Evolutionary conservation across 257 asterid species (phyloP), one percentile per base, ranked within the genome.

Genomic region (Lantana camara): DNA sequence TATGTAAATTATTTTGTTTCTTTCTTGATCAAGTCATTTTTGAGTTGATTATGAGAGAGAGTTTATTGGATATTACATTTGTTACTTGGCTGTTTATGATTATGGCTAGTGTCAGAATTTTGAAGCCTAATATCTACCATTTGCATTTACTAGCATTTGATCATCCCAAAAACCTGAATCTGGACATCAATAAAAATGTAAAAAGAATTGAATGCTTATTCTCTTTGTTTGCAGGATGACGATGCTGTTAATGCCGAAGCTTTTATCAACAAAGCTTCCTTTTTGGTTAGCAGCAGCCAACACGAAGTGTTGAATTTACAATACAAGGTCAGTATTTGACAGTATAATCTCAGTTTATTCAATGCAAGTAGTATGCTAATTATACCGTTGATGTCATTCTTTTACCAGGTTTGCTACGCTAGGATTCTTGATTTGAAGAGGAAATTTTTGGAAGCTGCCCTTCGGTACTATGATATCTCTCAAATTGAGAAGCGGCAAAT

Each of bases 231-330:
- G 65, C 77, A 94, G 99, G 99, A 94, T 78, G 99, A 94, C 66
- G 99, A 90, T 75, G 96, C 99, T 16, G 95, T 87, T 64, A 90
- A 84, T 82, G 99, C 99, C 12, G 99, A 94, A 80, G 95, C 96
- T 60, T 94, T 94, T 75, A 94, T 94, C 47, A 88, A 91, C 70
- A 94, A 94, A 80, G 99, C 98, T 77, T 94, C 99, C 59, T 94
- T 90, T 80, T 70, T 88, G 75, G 96, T 94, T 66, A 94, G 86
- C 91, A 88, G 69, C 82, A 86, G 96, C 76, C 89, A 77, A 67
- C 96, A 90, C 23, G 98, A 94, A 79, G 98, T 83, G 50, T 71
- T 94, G 85, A 86, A 88, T 83, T 73, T 94, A 75, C 96, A 91
- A 60, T 90, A 94, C 83, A 94, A 91, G 99, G 99, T 82, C 48